Percentiles rank a stretch among this genome's conserved stretches.
These are phyloP conservation scores for Boletellus deceptivus DNA, from an alignment of 1,284 basidiomycete species.

Conservation along the genomic window DNA sequence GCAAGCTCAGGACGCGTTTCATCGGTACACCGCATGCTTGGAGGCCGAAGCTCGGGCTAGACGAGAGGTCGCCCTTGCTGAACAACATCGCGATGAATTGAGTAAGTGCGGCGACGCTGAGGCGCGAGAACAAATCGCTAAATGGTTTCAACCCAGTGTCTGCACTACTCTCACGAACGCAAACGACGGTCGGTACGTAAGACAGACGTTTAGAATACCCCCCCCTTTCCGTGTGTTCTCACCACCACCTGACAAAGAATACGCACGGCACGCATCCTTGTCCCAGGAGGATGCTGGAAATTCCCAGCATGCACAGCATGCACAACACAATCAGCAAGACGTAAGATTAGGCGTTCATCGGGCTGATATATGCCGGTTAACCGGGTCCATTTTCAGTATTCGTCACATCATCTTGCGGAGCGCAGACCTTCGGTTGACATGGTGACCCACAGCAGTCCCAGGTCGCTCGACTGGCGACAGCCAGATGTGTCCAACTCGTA, in stretches of 20 bases:
- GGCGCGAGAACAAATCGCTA: conserved; percentile 16
- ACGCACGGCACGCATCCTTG: conserved; percentile 32
- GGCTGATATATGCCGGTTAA: conserved; percentile 20
- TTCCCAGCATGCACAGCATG: conserved; percentile 32
- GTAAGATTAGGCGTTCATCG: conserved; percentile 28
- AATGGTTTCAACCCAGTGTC: conserved; percentile 40
- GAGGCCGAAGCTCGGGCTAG: conserved; percentile 65
- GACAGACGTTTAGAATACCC: conserved; percentile 8
- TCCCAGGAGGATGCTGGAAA: conserved; percentile 32
- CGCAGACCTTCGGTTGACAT: conserved; percentile 34
- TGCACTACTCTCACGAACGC: conserved; percentile 51
- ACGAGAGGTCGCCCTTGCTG: conserved; percentile 58
- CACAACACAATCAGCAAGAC: conserved; percentile 33
- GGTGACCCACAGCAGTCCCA: conserved; percentile 39
- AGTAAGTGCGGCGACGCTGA: conserved; percentile 41
- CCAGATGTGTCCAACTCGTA: conserved; percentile 49
- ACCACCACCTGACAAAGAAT: conserved; percentile 29
- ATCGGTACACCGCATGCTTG: conserved; percentile 63
- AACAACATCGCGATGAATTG: conserved; percentile 68
- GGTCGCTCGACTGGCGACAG: conserved; percentile 52
- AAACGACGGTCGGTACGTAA: conserved; percentile 37
- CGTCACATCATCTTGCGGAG: conserved; percentile 34
- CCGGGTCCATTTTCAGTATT: conserved; percentile 25
- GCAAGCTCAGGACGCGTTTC: conserved; percentile 69
- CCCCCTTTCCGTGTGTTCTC: conserved; percentile 13